Conservation (phyloP, 495 filamentous ascomycete species). For the Neurospora cerealis region DNA sequence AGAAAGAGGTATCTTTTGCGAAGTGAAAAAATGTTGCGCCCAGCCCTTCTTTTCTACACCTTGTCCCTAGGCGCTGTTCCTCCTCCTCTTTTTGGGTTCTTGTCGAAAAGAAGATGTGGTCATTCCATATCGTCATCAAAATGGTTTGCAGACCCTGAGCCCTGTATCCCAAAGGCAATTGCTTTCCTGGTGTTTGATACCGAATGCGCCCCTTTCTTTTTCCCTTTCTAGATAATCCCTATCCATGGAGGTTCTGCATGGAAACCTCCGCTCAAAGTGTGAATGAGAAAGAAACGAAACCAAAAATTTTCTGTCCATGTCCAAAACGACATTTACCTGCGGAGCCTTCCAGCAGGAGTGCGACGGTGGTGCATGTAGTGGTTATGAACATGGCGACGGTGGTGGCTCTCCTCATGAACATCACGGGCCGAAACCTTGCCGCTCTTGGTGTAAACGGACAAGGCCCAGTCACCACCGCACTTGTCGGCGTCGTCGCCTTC, state of each 20-base stretch:
- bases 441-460: constrained; percentile 31
- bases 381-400: constrained; percentile 16
- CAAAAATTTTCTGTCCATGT: background rate
- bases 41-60: background rate
- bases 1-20: background rate
- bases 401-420: background rate
- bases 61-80: background rate
- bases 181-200: background rate
- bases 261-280: background rate
- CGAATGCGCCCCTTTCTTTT: background rate
- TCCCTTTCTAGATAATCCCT: background rate
- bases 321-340: background rate
- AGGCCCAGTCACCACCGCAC: constrained; percentile 36
- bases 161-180: background rate
- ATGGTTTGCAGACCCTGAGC: background rate
- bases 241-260: background rate
- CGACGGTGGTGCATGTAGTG: constrained; percentile 18
- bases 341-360: constrained; percentile 6
- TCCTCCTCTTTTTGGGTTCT: background rate
- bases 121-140: constrained; percentile 2
- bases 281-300: background rate
- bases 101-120: background rate
- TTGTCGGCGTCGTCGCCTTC: constrained; percentile 31
- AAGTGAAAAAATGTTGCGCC: background rate
- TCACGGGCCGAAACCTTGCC: constrained; percentile 4